These are phyloP conservation scores for Rhizopus microsporus DNA, from an alignment of 371 early-diverging fungal genomes.

Conservation along the genomic window DNA sequence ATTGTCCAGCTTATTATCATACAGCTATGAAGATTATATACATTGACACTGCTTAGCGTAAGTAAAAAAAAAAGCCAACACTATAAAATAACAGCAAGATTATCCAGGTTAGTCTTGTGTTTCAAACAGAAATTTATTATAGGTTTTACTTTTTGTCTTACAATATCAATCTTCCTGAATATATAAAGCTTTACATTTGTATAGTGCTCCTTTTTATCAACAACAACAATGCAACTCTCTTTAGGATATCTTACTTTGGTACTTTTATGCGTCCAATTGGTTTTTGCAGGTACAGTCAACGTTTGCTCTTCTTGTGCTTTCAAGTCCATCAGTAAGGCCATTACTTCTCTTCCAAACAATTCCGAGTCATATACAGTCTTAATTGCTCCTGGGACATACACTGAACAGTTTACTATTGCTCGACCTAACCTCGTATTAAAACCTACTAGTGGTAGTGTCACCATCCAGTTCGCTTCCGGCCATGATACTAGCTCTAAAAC, in stretches of 20 bases:
- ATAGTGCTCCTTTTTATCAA: background rate
- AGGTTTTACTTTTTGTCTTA: no score
- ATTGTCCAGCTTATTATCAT: no score
- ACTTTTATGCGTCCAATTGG: background rate
- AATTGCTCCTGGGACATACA: conserved; percentile 22
- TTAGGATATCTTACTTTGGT: conserved; percentile 1
- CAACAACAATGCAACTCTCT: background rate
- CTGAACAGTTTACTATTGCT: conserved; percentile 9
- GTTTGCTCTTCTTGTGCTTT: conserved; percentile 14
- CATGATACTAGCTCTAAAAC: conserved; percentile 9
- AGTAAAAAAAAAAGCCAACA: no score
- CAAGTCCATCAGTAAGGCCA: conserved; percentile 11
- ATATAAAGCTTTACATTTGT: background rate
- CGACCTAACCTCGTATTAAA: conserved; percentile 16
- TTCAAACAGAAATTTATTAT: no score
- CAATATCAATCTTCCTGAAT: no score
- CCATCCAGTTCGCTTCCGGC: conserved; percentile 5
- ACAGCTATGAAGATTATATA: no score
- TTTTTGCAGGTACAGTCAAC: background rate
- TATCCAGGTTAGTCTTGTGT: no score
- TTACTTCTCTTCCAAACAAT: conserved; percentile 17
- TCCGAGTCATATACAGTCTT: conserved; percentile 11
- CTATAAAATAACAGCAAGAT: no score
- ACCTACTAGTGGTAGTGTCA: conserved; percentile 6
- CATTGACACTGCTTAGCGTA: no score